These are phyloP conservation scores for Rhodotorula sphaerocarpa DNA, from an alignment of 768 basidiomycete genomes.

Conservation along the genomic window DNA sequence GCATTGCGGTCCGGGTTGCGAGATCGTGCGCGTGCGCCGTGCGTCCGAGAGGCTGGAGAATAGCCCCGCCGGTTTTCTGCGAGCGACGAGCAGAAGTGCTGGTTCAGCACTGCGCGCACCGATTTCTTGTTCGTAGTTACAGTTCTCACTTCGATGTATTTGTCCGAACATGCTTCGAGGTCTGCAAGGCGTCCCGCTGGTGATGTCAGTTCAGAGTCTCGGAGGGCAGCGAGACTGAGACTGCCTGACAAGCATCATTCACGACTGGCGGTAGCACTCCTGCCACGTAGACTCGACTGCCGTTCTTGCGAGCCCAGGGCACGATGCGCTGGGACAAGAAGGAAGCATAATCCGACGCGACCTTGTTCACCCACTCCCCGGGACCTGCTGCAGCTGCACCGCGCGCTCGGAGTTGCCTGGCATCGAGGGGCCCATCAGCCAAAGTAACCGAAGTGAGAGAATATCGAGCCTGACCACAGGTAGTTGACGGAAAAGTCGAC, in stretches of 20 bases:
- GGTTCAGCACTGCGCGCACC: no score
- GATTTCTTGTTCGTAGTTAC: no score
- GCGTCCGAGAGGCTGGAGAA: neutral
- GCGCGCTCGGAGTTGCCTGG: constrained; percentile 24
- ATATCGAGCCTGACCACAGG: constrained; percentile 8
- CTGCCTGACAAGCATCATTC: constrained; percentile 11
- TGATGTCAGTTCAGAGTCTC: neutral
- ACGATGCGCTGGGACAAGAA: neutral
- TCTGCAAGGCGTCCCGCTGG: constrained; percentile 4
- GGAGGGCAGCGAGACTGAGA: neutral
- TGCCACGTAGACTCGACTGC: constrained; percentile 13
- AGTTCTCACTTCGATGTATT: constrained; percentile 27
- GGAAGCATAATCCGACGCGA: neutral
- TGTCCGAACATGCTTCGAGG: constrained; percentile 8
- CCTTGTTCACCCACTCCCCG: neutral
- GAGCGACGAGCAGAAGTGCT: no score
- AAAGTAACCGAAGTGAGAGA: neutral
- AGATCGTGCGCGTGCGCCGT: constrained; percentile 12
- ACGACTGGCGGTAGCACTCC: constrained; percentile 14
- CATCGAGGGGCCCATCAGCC: no score
- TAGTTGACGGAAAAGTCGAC: constrained; percentile 26
- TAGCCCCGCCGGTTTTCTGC: neutral
- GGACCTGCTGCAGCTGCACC: neutral
- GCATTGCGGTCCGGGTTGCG: constrained; percentile 5
- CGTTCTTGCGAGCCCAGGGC: neutral